Base-by-base conservation (phyloP, 345 rosid genomes). In the Pistacia vera region DNA sequence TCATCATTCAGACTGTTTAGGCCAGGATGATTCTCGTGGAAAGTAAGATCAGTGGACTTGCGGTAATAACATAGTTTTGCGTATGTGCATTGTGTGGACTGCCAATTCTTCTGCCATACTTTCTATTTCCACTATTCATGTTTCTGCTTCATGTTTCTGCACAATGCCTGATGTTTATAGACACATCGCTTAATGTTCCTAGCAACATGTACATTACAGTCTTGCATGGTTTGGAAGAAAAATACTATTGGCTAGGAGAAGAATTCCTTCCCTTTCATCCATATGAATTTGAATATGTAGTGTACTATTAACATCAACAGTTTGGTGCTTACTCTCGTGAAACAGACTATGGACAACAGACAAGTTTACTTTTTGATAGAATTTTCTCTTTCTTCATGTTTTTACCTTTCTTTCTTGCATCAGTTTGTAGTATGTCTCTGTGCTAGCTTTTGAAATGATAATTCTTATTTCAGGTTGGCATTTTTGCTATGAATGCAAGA, bases 381-480 rank as follows among this genome's bases (percentile, higher is more conserved):
- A 41, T 5, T 41, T 41, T 41, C 46, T 41, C 9, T 41, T 41
- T 6, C 46, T 41, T 41, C 46, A 41, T 33, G 11, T 48, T 25
- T 46, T 30, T n/a, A 10, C 33, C 8, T 28, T 71, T 13, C 38
- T 2, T 71, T 56, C 22, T 41, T 41, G 41, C 66, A 33, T 62
- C 38, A 5, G 46, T 66, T 30, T 49, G 52, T 58, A 25, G 66
- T 61, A 28, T 38, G 35, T 73, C 30, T 22, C 22, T 10, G 22
- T 80, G 71, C 18, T 60, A 58, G 66, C 46, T 48, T 44, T 17
- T 28, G 25, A 76, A 36, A 46, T 49, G 14, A 59, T 13, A 22
- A 41, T 48, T 63, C 11, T 77, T 17, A 12, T 89, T 79, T 73
- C 87, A 87, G 91, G 72, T 55, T 83, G 88, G 80, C 93, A 89